Percentiles rank a stretch among this genome's conserved stretches.
Evolutionary conservation across 2,329 filamentous ascomycete genomes (phyloP).

Genomic region (Xylaria multiplex): DNA sequence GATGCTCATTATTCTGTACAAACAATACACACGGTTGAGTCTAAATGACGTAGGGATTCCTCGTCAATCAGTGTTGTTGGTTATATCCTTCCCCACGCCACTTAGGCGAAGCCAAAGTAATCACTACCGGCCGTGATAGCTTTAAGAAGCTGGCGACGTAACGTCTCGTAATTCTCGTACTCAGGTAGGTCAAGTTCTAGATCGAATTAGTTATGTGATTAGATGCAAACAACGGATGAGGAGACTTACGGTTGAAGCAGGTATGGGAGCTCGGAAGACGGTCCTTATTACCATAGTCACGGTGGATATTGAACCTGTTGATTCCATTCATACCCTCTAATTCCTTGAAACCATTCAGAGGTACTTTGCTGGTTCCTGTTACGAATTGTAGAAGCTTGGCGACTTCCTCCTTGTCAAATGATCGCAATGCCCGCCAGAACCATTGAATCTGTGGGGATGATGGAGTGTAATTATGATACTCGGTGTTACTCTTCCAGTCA

Average conservation of each 20-base stretch:
- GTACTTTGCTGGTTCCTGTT: conserved; percentile 97
- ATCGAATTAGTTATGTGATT: conserved; percentile 49
- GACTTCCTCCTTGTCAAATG: conserved; percentile 98
- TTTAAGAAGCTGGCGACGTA: conserved; percentile 88
- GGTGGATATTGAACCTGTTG: conserved; percentile 98
- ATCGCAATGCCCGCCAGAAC: conserved; percentile 98
- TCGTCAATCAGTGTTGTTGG: conserved; percentile 8
- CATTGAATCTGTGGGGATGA: conserved; percentile 97
- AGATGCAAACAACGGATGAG: conserved; percentile 11
- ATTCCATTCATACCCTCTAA: conserved; percentile 99
- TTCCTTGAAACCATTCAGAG: conserved; percentile 98
- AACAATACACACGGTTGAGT: conserved; percentile 29
- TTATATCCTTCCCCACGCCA: conserved; percentile 40
- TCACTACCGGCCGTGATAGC: conserved; percentile 98
- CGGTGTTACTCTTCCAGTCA: conserved; percentile 99
- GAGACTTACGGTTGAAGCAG: conserved; percentile 95
- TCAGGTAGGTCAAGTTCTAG: conserved; percentile 96
- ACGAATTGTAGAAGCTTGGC: conserved; percentile 98
- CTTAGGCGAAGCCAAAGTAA: conserved; percentile 94
- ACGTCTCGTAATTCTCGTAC: conserved; percentile 93
- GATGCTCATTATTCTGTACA: conserved; percentile 32
- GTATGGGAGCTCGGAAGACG: conserved; percentile 96
- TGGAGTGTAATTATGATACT: conserved; percentile 96
- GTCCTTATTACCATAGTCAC: conserved; percentile 96
- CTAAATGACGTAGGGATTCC: background rate